Evolutionary conservation across 495 filamentous ascomycete species (phyloP), one percentile per base, ranked within the genome.

Genomic region (Amphirosellinia nigrospora): DNA sequence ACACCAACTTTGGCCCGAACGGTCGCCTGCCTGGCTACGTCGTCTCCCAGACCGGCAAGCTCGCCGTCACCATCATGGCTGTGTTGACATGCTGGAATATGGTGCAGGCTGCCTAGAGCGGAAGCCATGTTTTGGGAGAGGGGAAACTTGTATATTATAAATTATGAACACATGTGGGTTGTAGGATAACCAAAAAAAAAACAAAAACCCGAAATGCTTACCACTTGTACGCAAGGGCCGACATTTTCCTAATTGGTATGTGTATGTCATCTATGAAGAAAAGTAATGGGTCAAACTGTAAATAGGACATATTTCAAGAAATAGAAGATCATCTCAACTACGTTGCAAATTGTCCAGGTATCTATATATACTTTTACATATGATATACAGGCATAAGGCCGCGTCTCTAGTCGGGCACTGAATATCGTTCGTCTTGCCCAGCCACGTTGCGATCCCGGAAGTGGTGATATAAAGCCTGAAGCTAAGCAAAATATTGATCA

Each of bases 1-100:
- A 94, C 71, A 83, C 72, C 52, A 70, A 81, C 3, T 62, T 46
- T 3, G 82, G 83, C 0, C 83, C 82, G 1, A 28, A 72, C 38
- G 83, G 80, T 2, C 75, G 82, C 11, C 5, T 41, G 9, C 76
- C 71, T 26, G 79, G 80, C 32, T 70, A 73, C 7, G 15, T 50
- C 6, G 11, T 73, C 13, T 66, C 67, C 43, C 34, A 66, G 21
- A 19, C 79, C 9, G 70, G 64, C 34, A 78, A 80, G 41, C 4
- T 75, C 0, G 38, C 59, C 11, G 64, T 85, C 34, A 79, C 77
- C 55, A 19, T 75, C 26, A 77, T 78, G 74, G 80, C 82, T 45
- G 70, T 73, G 2, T 78, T 80, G 61, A 64, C 80, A 15, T 52
- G 73, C 19, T 66, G 77, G n/a, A 75, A 73, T 60, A 64, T 81